Evolutionary conservation across 345 rosid species (phyloP).

Genomic region (Pelargonium nanum): DNA sequence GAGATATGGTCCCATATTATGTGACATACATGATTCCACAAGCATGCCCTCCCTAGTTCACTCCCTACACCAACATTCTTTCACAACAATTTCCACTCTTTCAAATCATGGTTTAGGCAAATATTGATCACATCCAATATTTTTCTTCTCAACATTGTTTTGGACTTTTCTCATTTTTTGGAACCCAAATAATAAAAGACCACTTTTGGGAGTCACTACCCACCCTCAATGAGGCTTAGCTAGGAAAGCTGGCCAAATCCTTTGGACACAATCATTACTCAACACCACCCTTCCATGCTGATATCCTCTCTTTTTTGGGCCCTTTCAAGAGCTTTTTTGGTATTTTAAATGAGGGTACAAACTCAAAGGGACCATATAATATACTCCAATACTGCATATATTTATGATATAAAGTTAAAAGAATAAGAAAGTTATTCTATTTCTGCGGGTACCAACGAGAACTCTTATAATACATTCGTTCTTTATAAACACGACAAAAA

Average conservation of each 20-base stretch:
- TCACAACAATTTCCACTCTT: not conserved
- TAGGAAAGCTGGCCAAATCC: not conserved
- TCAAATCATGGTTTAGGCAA: slow-evolving; percentile 1
- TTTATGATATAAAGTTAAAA: no score
- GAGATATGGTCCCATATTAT: not conserved
- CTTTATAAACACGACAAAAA: no score
- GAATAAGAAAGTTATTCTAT: no score
- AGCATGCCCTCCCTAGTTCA: not conserved
- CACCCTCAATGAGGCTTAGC: not conserved
- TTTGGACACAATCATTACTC: not conserved
- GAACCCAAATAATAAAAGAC: no score
- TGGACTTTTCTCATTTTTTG: not conserved
- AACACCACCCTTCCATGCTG: not conserved
- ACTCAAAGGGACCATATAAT: no score
- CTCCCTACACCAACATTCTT: not conserved
- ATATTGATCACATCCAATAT: not conserved
- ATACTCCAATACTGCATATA: no score
- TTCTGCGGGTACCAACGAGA: no score
- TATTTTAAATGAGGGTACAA: not conserved
- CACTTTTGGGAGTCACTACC: not conserved
- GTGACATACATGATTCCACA: not conserved
- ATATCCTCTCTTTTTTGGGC: not conserved
- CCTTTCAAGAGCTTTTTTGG: not conserved
- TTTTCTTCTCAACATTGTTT: no score
- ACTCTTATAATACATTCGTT: no score